Conservation (phyloP, 2,329 filamentous ascomycete species). For the Penicillium sp. region DNA sequence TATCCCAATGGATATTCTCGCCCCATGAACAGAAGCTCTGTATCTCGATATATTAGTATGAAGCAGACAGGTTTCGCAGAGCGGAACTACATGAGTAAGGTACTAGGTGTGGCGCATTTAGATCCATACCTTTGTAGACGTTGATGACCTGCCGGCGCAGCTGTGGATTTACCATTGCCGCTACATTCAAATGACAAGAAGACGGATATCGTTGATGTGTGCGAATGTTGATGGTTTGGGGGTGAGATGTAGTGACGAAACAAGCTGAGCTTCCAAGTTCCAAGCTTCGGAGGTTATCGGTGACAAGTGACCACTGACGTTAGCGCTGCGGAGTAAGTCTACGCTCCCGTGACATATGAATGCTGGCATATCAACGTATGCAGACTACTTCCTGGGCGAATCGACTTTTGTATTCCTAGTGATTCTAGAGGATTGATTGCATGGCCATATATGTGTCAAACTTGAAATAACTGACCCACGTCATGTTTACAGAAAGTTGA, state of each 20-base stretch:
- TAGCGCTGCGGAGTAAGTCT: neutral
- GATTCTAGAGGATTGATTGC: neutral
- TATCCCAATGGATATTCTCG: slow-evolving; percentile 83
- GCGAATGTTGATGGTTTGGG: neutral
- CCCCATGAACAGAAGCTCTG: slow-evolving; percentile 80
- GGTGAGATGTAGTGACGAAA: neutral
- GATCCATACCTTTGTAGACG: slow-evolving; percentile 73
- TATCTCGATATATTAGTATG: neutral
- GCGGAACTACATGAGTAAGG: neutral
- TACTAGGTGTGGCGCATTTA: too few species aligned
- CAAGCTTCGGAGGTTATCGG: slow-evolving; percentile 20
- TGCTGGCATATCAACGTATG: neutral
- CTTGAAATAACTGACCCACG: too few species aligned
- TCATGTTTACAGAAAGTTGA: too few species aligned
- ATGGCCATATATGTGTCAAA: neutral
- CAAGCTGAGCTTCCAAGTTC: slow-evolving; percentile 12
- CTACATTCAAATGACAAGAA: slow-evolving; percentile 8
- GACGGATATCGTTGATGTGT: neutral
- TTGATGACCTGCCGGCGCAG: slow-evolving; percentile 75
- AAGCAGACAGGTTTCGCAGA: neutral
- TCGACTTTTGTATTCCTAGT: neutral
- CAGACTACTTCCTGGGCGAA: neutral
- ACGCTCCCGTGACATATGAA: neutral
- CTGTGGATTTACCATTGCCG: slow-evolving; percentile 48
- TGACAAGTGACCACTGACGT: too few species aligned